phyloP scores from a whole-genome alignment of 345 rosid species.

The Boechera stricta region DNA sequence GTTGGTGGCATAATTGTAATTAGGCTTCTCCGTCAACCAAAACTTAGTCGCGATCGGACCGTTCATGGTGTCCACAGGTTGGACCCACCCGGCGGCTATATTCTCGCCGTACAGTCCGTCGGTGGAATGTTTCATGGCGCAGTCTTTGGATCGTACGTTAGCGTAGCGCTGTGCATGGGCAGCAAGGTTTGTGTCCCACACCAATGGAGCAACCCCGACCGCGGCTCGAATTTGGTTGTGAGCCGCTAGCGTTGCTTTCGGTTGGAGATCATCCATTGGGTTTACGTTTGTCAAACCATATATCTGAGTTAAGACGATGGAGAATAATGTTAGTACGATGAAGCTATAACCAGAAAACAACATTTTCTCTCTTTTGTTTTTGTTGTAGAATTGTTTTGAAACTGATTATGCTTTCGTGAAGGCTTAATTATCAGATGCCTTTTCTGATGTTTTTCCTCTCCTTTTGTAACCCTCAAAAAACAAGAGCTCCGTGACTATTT shows the following conservation, averaged over 20 bases:
- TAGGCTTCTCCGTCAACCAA: constrained; percentile 58
- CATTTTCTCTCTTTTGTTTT: constrained; percentile 23
- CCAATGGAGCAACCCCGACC: constrained; percentile 49
- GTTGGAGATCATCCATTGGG: constrained; percentile 39
- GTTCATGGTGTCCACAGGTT: constrained; percentile 25
- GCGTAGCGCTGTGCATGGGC: constrained; percentile 50
- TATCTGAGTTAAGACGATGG: not conserved
- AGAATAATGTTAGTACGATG: not conserved
- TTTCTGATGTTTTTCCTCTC: not conserved
- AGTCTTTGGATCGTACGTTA: constrained; percentile 33
- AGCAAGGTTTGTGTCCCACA: constrained; percentile 49
- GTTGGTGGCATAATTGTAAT: constrained; percentile 55
- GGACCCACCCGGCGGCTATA: constrained; percentile 48
- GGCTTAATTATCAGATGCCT: not conserved
- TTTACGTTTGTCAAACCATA: not conserved
- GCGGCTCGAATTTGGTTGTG: constrained; percentile 51
- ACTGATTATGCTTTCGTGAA: not conserved
- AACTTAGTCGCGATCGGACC: constrained; percentile 46
- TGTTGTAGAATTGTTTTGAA: not conserved
- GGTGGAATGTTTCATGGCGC: constrained; percentile 47
- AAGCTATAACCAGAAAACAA: constrained; percentile 25
- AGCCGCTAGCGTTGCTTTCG: constrained; percentile 34
- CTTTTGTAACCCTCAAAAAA: constrained; percentile 23
- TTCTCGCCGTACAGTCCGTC: constrained; percentile 56
- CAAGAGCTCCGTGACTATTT: constrained; percentile 34